phyloP scores from a whole-genome alignment of 73 alveolate genomes.

The Paramecium caudatum region DNA sequence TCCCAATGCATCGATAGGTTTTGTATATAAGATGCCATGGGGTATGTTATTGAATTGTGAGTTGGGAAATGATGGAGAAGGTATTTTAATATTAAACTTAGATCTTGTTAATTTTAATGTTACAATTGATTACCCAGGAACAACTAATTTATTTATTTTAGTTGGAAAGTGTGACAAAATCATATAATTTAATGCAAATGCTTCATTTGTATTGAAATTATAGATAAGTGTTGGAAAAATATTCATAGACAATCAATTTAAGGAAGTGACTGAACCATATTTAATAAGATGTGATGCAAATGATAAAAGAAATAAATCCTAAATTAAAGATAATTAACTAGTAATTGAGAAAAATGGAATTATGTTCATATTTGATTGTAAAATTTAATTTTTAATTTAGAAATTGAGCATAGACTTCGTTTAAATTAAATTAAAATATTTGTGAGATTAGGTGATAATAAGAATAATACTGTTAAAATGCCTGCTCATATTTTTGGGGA shows the following conservation, averaged over 20 bases:
- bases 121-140: slow-evolving; percentile 57
- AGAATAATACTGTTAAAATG: slow-evolving; percentile 64
- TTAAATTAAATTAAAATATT: slow-evolving; percentile 20
- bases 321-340: background rate
- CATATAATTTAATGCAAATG: background rate
- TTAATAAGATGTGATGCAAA: slow-evolving; percentile 60
- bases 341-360: slow-evolving; percentile 55
- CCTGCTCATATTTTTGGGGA: slow-evolving; percentile 70
- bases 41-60: slow-evolving; percentile 32
- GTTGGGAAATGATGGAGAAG: background rate
- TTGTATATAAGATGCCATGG: slow-evolving; percentile 68
- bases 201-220: slow-evolving; percentile 17
- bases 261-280: slow-evolving; percentile 47
- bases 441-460: slow-evolving; percentile 60
- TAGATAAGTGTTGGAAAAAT: slow-evolving; percentile 46
- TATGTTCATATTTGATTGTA: slow-evolving; percentile 24
- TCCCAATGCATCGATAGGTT: slow-evolving; percentile 55
- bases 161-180: slow-evolving; percentile 32
- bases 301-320: slow-evolving; percentile 45
- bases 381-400: background rate
- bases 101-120: slow-evolving; percentile 36
- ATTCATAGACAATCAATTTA: background rate
- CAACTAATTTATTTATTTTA: slow-evolving; percentile 6
- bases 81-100: background rate
- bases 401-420: background rate